Evolutionary conservation across 768 basidiomycete species (phyloP).

Genomic region (Terana coerulea): DNA sequence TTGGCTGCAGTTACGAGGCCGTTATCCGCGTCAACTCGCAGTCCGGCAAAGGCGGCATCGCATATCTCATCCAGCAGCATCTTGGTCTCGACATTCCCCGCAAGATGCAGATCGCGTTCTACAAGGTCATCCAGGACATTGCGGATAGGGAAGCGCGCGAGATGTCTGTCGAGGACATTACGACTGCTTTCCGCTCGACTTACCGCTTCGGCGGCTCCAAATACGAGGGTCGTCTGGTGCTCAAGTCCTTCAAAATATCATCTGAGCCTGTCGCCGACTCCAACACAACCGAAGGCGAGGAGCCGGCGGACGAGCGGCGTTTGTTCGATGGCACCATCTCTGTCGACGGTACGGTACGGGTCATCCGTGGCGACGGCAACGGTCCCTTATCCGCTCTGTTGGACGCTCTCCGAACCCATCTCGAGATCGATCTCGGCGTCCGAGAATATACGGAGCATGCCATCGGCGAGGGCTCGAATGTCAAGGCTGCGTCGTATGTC

Average conservation of each 20-base stretch:
- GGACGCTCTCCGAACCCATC: constrained; percentile 78
- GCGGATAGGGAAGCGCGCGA: constrained; percentile 94
- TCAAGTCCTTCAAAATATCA: constrained; percentile 82
- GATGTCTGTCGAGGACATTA: constrained; percentile 94
- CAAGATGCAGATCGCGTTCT: constrained; percentile 95
- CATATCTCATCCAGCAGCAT: constrained; percentile 93
- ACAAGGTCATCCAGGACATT: constrained; percentile 85
- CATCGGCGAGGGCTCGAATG: constrained; percentile 81
- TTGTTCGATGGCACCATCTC: constrained; percentile 84
- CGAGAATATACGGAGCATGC: constrained; percentile 94
- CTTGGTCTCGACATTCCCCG: constrained; percentile 92
- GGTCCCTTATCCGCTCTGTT: constrained; percentile 93
- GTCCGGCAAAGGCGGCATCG: constrained; percentile 96
- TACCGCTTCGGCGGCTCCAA: constrained; percentile 84
- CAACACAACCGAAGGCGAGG: constrained; percentile 32
- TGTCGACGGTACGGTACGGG: constrained; percentile 81
- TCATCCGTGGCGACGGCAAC: constrained; percentile 90
- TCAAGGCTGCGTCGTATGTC: constrained; percentile 92
- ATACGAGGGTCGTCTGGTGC: constrained; percentile 76
- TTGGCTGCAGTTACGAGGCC: constrained; percentile 95
- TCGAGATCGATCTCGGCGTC: constrained; percentile 78
- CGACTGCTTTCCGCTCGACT: constrained; percentile 75
- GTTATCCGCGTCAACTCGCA: constrained; percentile 99
- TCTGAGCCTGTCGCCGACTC: constrained; percentile 48
- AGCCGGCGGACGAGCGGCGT: constrained; percentile 62